A percentile compares a stretch with the other conserved stretches of the same genome.
These are phyloP conservation scores for Cichorium intybus DNA, from an alignment of 140 eudicot genomes.

Conservation along the genomic window DNA sequence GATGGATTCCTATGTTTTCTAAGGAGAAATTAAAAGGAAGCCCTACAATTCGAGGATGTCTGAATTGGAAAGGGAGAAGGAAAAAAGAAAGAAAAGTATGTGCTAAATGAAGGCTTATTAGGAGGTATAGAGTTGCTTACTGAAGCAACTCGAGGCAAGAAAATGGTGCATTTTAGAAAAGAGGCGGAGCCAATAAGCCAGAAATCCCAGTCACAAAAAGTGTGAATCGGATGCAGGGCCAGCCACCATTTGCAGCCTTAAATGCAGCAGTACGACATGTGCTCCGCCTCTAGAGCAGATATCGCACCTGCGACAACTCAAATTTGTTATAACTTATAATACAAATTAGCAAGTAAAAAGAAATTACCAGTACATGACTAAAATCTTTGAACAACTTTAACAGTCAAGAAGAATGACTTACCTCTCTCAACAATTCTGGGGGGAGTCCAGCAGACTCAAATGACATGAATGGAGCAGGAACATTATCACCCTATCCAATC, in stretches of 20 bases:
- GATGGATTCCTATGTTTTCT: not conserved
- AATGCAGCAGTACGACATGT: slow-evolving; percentile 95
- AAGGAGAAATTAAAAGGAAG: slow-evolving; percentile 2
- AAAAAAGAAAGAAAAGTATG: too few species aligned
- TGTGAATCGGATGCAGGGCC: slow-evolving; percentile 66
- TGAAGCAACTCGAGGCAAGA: slow-evolving; percentile 98
- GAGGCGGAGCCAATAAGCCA: slow-evolving; percentile 75
- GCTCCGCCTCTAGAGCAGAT: slow-evolving; percentile 99
- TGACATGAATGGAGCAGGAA: slow-evolving; percentile 94
- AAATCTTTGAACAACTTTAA: not conserved
- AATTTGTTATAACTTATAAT: slow-evolving; percentile 48
- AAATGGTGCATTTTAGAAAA: slow-evolving; percentile 69
- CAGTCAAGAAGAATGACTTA: slow-evolving; percentile 38
- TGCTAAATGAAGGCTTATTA: slow-evolving; percentile 45
- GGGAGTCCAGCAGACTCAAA: slow-evolving; percentile 94
- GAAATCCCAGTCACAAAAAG: slow-evolving; percentile 70
- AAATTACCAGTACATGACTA: slow-evolving; percentile 1
- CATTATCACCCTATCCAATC: slow-evolving; percentile 78
- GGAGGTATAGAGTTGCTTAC: slow-evolving; percentile 96
- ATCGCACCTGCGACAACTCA: slow-evolving; percentile 99
- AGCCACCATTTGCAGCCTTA: slow-evolving; percentile 86
- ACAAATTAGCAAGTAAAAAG: too few species aligned
- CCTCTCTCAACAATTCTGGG: slow-evolving; percentile 86
- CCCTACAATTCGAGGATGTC: slow-evolving; percentile 9
- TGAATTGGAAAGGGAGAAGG: slow-evolving; percentile 14